phyloP scores from a whole-genome alignment of 371 early-diverging fungal genomes.

The Rhizopus stolonifer region DNA sequence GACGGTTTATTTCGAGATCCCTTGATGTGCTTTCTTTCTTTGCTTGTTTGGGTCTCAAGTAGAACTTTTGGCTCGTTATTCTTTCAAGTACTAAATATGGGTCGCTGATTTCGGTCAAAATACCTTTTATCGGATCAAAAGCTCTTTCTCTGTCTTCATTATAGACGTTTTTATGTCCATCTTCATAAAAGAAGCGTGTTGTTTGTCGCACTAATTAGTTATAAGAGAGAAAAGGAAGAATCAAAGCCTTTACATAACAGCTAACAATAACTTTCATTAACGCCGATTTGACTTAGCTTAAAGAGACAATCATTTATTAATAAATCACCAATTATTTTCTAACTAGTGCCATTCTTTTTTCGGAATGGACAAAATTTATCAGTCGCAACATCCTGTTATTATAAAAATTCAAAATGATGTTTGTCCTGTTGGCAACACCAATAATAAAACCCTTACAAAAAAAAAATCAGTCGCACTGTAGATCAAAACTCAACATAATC shows the following conservation, averaged over 20 bases:
- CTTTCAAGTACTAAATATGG: slow-evolving; percentile 9
- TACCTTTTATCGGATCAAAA: slow-evolving; percentile 8
- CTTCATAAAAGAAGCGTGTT: neutral
- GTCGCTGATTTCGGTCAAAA: slow-evolving; percentile 4
- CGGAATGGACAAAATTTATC: too few relatives aligned
- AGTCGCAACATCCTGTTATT: too few relatives aligned
- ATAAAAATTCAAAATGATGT: too few relatives aligned
- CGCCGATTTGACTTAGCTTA: too few relatives aligned
- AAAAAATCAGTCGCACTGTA: too few relatives aligned
- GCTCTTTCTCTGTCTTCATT: slow-evolving; percentile 1
- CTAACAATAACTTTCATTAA: slow-evolving; percentile 2
- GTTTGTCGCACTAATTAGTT: neutral
- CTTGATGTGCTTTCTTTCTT: slow-evolving; percentile 2
- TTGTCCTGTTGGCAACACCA: too few relatives aligned
- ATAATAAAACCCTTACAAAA: too few relatives aligned
- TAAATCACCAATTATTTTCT: too few relatives aligned
- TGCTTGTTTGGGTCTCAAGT: slow-evolving; percentile 9
- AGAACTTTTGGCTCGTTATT: slow-evolving; percentile 5
- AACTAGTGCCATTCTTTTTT: too few relatives aligned
- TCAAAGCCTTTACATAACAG: neutral
- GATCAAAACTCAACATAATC: too few relatives aligned
- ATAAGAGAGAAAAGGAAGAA: neutral
- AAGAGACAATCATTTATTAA: too few relatives aligned
- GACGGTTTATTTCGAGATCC: neutral
- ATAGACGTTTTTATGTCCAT: neutral